Base-by-base conservation (phyloP, 345 rosid genomes). In the Lumnitzera littorea region DNA sequence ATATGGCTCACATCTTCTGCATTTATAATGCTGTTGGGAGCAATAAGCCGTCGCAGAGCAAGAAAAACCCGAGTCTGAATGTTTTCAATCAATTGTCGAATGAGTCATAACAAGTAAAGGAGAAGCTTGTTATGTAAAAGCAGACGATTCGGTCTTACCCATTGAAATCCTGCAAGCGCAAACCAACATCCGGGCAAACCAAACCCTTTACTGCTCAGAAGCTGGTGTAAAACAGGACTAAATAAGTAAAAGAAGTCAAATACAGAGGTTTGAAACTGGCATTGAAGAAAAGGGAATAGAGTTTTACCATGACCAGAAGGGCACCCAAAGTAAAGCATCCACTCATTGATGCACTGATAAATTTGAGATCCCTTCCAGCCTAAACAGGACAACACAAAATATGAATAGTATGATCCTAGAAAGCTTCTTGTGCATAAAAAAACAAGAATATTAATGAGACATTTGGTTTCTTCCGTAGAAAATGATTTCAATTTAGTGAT, bases 281-380 rank as follows among this genome's bases (percentile, higher is more conserved):
- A 50, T 3, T 29, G n/a, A 17, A 13, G 11, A 57, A 13, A 46
- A 51, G 46, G 49, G 54, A 41, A 25, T 23, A 55, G 57, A 43
- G 46, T 20, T 57, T 62, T 66, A 86, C 88, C 86, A 76, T 15
- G 36, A 86, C 69, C 12, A 67, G 62, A 16, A 86, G 61, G 46
- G 79, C 68, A 46, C 83, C 84, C 55, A 81, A 13, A 15, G 64
- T 68, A 62, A 79, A 83, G 69, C 85, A 83, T 68, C 79, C 85
- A 10, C 73, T 67, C 84, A 79, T 83, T 1, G 83, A 67, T 47
- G 78, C 62, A 69, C 91, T 77, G 27, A 78, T 48, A 50, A 66
- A 94, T 70, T 73, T 86, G 62, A 90, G 94, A 70, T 94, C 99
- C 63, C 97, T 77, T 65, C 97, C 96, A 10, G 99, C 99, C 99